Evolutionary conservation across 345 rosid species (phyloP).

Genomic region (Arabis alpina): DNA sequence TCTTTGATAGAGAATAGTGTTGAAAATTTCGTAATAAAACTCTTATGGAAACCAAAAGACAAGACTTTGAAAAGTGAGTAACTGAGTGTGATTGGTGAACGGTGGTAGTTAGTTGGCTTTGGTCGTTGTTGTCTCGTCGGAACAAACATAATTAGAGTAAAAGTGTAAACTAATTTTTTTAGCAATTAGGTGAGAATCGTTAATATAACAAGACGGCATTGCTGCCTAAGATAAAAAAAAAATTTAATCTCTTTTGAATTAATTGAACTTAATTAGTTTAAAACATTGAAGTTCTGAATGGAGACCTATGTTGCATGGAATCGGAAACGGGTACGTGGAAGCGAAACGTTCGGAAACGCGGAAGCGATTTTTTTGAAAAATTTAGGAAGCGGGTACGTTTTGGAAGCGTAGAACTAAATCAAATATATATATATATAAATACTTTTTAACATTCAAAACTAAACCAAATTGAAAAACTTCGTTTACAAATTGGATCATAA

Average conservation of each 20-base stretch:
- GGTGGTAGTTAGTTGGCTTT: slow-evolving; percentile 22
- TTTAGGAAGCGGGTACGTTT: too few relatives aligned
- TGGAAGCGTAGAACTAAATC: too few relatives aligned
- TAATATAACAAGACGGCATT: background rate
- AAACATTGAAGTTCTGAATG: background rate
- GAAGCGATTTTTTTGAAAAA: too few relatives aligned
- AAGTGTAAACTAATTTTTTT: background rate
- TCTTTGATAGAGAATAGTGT: background rate
- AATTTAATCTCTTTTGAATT: background rate
- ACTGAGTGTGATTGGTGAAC: slow-evolving; percentile 15
- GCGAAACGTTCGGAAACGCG: too few relatives aligned
- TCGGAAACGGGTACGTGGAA: too few relatives aligned
- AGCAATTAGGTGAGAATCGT: background rate
- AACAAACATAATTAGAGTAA: slow-evolving; percentile 12
- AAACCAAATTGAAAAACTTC: too few relatives aligned
- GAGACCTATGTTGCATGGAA: too few relatives aligned
- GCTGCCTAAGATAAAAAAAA: too few relatives aligned
- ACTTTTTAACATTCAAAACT: too few relatives aligned
- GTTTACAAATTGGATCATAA: too few relatives aligned
- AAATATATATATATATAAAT: too few relatives aligned
- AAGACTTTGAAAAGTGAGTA: background rate
- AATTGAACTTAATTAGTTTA: background rate
- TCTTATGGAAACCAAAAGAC: slow-evolving; percentile 9
- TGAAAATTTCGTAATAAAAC: background rate
- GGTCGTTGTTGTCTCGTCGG: slow-evolving; percentile 23